Evolutionary conservation across 2,329 filamentous ascomycete genomes (phyloP).

Genomic region (Cladosporium oxysporum): DNA sequence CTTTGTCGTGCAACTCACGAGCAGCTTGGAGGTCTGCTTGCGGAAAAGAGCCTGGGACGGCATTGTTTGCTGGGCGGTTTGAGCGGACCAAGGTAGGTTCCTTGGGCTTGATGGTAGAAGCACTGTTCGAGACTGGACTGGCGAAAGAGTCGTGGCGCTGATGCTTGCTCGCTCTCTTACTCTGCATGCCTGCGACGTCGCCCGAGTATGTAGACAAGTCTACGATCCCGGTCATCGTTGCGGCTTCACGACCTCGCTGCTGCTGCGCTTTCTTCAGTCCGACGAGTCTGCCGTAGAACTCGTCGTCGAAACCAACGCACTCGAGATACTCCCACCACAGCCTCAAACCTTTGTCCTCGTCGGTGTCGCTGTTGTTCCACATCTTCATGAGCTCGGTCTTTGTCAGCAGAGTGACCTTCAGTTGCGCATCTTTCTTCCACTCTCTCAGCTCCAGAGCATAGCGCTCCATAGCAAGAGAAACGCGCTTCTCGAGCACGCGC

Average conservation of each 20-base stretch:
- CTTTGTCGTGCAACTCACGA: conserved; percentile 4
- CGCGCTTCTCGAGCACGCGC: conserved; percentile 28
- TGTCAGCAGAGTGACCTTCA: conserved; percentile 41
- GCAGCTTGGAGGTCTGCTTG: background rate
- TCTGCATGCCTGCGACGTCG: background rate
- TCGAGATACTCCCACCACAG: conserved; percentile 53
- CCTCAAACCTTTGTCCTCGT: conserved; percentile 43
- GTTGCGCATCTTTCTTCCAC: conserved; percentile 44
- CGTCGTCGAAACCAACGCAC: conserved; percentile 44
- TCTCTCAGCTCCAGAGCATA: conserved; percentile 39
- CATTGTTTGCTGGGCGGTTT: background rate
- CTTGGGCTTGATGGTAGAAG: background rate
- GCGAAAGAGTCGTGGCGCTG: background rate
- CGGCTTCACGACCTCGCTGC: background rate
- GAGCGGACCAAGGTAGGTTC: background rate
- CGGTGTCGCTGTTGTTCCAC: conserved; percentile 45
- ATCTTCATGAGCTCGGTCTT: conserved; percentile 42
- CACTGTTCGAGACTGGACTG: background rate
- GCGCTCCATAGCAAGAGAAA: conserved; percentile 36
- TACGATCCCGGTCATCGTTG: background rate
- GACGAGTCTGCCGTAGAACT: conserved; percentile 46
- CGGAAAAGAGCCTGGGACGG: background rate
- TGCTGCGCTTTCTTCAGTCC: conserved; percentile 21
- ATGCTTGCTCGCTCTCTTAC: background rate
- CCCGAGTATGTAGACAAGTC: background rate